Evolutionary conservation across 78 protist species (phyloP).

Genomic region (Bodo saltans): DNA sequence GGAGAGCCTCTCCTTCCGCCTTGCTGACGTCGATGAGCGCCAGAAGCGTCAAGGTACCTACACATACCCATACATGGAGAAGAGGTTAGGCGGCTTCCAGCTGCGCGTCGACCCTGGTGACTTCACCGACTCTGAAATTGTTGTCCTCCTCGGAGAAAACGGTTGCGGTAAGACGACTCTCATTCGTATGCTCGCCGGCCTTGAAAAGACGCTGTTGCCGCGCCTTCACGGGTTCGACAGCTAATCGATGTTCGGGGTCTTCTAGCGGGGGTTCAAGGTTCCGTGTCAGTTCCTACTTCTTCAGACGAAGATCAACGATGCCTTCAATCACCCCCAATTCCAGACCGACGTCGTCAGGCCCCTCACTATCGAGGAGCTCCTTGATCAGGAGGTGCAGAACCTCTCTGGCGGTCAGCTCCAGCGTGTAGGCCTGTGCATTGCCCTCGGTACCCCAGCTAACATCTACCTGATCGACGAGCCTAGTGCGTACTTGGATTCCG

Average conservation of each 20-base stretch:
- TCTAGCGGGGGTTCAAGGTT: slow-evolving; percentile 98
- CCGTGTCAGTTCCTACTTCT: slow-evolving; percentile 89
- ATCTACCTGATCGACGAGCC: slow-evolving; percentile 99
- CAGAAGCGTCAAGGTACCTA: slow-evolving; percentile 38
- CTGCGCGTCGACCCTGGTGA: slow-evolving; percentile 84
- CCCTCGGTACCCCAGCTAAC: slow-evolving; percentile 96
- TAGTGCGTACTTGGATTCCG: slow-evolving; percentile 98
- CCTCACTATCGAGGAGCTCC: slow-evolving; percentile 72
- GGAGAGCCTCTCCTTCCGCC: slow-evolving; percentile 67
- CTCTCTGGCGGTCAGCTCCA: slow-evolving; percentile 99
- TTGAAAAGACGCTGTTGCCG: slow-evolving; percentile 70
- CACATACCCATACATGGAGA: slow-evolving; percentile 93
- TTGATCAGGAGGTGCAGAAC: slow-evolving; percentile 72
- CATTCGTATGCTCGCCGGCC: slow-evolving; percentile 94
- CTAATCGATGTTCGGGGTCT: slow-evolving; percentile 83
- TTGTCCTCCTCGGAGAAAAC: slow-evolving; percentile 98
- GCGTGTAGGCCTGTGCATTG: slow-evolving; percentile 93
- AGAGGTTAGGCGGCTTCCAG: slow-evolving; percentile 82
- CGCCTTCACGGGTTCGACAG: too few species aligned
- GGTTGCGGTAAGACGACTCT: slow-evolving; percentile 99
- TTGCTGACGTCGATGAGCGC: slow-evolving; percentile 25
- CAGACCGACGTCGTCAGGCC: slow-evolving; percentile 93
- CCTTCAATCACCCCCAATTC: slow-evolving; percentile 93
- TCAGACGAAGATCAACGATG: slow-evolving; percentile 74
- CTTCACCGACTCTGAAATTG: slow-evolving; percentile 94